Evolutionary conservation across 139 green algal species (phyloP).

Genomic region (Parachlorella kessleri): DNA sequence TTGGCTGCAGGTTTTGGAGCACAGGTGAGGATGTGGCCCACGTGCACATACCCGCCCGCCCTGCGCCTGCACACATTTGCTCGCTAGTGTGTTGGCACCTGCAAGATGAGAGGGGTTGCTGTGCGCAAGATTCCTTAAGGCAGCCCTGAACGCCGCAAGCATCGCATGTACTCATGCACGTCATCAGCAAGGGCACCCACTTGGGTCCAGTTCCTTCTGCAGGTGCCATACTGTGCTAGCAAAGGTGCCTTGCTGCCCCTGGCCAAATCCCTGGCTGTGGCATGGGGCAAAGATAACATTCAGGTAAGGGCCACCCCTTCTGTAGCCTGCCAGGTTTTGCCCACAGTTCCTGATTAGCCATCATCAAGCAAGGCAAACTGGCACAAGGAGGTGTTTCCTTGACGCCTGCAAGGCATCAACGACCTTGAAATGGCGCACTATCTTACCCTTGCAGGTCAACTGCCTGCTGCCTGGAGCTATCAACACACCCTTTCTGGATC

Average conservation of each 20-base stretch:
- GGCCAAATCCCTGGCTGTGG: conserved; percentile 11
- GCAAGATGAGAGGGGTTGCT: no score
- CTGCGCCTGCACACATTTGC: no score
- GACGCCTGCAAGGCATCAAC: background rate
- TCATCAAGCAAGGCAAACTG: background rate
- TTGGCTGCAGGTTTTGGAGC: background rate
- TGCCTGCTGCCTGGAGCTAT: background rate
- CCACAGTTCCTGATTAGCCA: background rate
- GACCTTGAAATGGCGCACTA: background rate
- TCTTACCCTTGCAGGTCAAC: conserved; percentile 2
- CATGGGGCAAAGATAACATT: background rate
- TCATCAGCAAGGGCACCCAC: no score
- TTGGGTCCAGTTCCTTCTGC: no score
- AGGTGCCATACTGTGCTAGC: conserved; percentile 11
- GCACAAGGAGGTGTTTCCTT: background rate
- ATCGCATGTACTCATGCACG: no score
- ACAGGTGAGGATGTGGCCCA: no score
- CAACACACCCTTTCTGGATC: conserved; percentile 2
- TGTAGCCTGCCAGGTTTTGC: background rate
- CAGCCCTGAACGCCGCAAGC: no score
- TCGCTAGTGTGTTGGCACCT: no score
- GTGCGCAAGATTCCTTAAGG: no score
- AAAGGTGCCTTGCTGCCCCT: conserved; percentile 5
- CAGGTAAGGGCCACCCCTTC: background rate
- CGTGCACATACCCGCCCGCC: no score